Evolutionary conservation across 1,139 yeast genomes (phyloP).

Genomic region (Zygosaccharomyces pseudobailii): DNA sequence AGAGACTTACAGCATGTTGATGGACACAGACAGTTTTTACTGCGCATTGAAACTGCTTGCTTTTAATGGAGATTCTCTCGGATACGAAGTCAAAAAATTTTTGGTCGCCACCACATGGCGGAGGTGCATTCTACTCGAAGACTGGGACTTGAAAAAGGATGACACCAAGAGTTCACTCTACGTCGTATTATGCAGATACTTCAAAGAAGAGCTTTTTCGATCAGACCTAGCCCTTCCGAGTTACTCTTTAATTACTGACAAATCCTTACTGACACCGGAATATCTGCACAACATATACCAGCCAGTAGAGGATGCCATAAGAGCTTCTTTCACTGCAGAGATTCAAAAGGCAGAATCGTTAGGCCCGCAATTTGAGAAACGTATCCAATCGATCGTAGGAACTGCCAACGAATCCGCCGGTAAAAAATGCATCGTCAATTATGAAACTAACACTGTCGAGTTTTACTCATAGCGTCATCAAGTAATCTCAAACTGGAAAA

Average conservation of each 20-base stretch:
- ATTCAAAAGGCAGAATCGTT: conserved; percentile 23
- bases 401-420: conserved; percentile 36
- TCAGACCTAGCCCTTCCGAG: conserved; percentile 32
- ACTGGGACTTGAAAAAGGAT: conserved; percentile 47
- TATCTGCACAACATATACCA: conserved; percentile 24
- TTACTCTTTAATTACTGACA: conserved; percentile 15
- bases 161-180: conserved; percentile 46
- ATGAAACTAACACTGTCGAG: conserved; percentile 33
- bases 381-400: conserved; percentile 38
- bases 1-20: conserved; percentile 52
- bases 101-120: conserved; percentile 51
- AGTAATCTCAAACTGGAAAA: not conserved
- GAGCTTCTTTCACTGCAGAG: conserved; percentile 24
- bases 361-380: conserved; percentile 31
- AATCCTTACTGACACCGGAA: conserved; percentile 16
- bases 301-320: conserved; percentile 22
- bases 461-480: conserved; percentile 4
- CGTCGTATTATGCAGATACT: conserved; percentile 39
- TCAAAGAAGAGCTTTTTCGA: conserved; percentile 33
- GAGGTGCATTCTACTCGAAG: conserved; percentile 49
- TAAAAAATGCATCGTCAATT: conserved; percentile 34
- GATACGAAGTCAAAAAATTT: conserved; percentile 32
- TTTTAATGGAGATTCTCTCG: conserved; percentile 29
- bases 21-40: conserved; percentile 37
- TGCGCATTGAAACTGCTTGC: conserved; percentile 42